These are phyloP conservation scores for Plasmodium adleri DNA, from an alignment of 169 alveolate genomes.

Conservation along the genomic window DNA sequence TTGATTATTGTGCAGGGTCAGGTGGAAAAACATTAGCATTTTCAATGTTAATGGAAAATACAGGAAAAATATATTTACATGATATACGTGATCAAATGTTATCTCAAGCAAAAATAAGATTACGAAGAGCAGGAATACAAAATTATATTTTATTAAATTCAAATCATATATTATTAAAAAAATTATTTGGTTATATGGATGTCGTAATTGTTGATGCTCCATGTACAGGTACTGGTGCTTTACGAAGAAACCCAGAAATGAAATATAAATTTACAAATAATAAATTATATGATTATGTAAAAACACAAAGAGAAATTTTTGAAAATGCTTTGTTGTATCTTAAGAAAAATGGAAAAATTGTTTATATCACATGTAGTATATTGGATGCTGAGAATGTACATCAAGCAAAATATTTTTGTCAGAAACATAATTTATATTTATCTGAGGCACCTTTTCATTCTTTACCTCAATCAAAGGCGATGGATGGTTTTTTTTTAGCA, in stretches of 20 bases:
- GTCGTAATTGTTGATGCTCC: conserved; percentile 95
- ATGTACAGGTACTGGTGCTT: conserved; percentile 95
- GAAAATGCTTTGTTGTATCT: conserved; percentile 84
- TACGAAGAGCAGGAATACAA: conserved; percentile 93
- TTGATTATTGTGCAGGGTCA: conserved; percentile 96
- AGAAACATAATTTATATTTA: conserved; percentile 85
- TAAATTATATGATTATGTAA: conserved; percentile 76
- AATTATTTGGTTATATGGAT: conserved; percentile 89
- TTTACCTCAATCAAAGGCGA: conserved; percentile 92
- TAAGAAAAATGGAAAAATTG: conserved; percentile 91
- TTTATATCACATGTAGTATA: conserved; percentile 92
- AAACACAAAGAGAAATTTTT: conserved; percentile 86
- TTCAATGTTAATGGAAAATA: conserved; percentile 91
- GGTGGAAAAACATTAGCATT: conserved; percentile 96
- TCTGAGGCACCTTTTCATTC: conserved; percentile 90
- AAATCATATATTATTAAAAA: conserved; percentile 77
- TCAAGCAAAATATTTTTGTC: conserved; percentile 86
- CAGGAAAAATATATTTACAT: conserved; percentile 93
- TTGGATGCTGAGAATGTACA: conserved; percentile 89
- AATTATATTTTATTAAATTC: conserved; percentile 89
- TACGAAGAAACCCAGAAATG: conserved; percentile 95
- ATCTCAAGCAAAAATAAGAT: conserved; percentile 90
- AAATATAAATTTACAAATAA: conserved; percentile 89
- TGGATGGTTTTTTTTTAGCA: conserved; percentile 96
- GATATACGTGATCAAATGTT: conserved; percentile 84